Evolutionary conservation across 2,329 filamentous ascomycete species (phyloP), one percentile per base, ranked within the genome.

Genomic region (Calonectria pseudoreteaudii): DNA sequence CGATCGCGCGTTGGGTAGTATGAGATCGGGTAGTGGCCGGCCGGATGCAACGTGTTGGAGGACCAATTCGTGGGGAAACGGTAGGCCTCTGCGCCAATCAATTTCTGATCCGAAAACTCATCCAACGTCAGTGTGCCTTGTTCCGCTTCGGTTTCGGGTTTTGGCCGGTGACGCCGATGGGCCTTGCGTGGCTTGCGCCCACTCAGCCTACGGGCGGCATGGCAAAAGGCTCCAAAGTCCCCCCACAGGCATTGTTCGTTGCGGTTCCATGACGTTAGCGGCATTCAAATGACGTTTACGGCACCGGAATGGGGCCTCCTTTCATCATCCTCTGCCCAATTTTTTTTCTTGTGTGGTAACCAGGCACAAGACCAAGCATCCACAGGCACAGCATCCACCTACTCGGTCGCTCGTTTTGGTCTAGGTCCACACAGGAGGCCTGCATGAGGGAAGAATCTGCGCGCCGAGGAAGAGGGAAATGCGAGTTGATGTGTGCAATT

Each of bases 351-450:
- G 60, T 50, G 72, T 64, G 77, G 78, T 52, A 80, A 78, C 50
- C 70, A 73, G 49, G 77, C 78, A 79, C 78, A 80, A 80, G 78
- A 80, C 78, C 77, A 23, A 64, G 66, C 74, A 73, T 73, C 64
- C 41, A 34, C 56, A 28, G 66, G n/a, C n/a, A n/a, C n/a, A n/a
- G n/a, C n/a, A n/a, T n/a, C 47, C 28, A 30, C 60, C 65, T 49
- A n/a, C 52, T 80, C 78, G 78, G 78, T 80, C 73, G 77, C 78
- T 18, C 11, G 72, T 78, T 70, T 62, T 31, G 78, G 78, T 50
- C 74, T 79, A 80, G 78, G 64, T 66, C 38, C 28, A 16, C 49
- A 18, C n/a, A 7, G 52, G 50, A 36, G n/a, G n/a, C 30, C n/a
- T 31, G 58, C 47, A 44, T 28, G 30, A 53, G 9, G 23, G 31